A percentile compares a stretch with the other conserved stretches of the same genome.
Conservation (phyloP, 345 rosid genomes). For the Salix purpurea region DNA sequence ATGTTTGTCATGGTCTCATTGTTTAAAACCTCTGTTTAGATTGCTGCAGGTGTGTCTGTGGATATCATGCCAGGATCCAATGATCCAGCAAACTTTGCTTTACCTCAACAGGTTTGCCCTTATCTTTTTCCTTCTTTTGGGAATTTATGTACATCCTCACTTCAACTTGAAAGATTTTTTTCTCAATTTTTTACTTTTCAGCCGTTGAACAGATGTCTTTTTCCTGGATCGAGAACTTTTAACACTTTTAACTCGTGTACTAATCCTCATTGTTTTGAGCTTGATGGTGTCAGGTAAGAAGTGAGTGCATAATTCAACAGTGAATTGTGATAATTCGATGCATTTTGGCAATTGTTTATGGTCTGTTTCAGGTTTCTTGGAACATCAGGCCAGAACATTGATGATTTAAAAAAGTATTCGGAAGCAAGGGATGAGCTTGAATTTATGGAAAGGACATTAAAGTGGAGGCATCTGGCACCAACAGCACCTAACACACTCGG, state of each 20-base stretch:
- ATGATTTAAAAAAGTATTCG: constrained; percentile 86
- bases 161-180: background rate
- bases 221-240: constrained; percentile 81
- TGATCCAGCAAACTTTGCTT: constrained; percentile 90
- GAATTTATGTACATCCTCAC: background rate
- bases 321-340: background rate
- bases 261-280: constrained; percentile 92
- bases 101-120: constrained; percentile 86
- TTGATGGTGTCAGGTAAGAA: constrained; percentile 68
- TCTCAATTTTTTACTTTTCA: constrained; percentile 32
- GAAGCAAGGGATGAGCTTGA: constrained; percentile 78
- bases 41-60: constrained; percentile 82
- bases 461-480: constrained; percentile 97
- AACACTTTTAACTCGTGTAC: constrained; percentile 89
- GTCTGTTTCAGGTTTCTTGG: constrained; percentile 72
- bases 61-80: constrained; percentile 92
- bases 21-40: constrained; percentile 39
- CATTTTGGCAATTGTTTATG: background rate
- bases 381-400: constrained; percentile 97
- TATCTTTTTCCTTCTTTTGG: background rate
- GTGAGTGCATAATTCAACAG: background rate
- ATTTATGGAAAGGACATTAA: constrained; percentile 83
- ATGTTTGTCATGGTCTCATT: background rate
- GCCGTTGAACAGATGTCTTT: constrained; percentile 88
- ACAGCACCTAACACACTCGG: constrained; percentile 97